phyloP scores from a whole-genome alignment of 208 protist species.

The Trypanosoma platydactyli region DNA sequence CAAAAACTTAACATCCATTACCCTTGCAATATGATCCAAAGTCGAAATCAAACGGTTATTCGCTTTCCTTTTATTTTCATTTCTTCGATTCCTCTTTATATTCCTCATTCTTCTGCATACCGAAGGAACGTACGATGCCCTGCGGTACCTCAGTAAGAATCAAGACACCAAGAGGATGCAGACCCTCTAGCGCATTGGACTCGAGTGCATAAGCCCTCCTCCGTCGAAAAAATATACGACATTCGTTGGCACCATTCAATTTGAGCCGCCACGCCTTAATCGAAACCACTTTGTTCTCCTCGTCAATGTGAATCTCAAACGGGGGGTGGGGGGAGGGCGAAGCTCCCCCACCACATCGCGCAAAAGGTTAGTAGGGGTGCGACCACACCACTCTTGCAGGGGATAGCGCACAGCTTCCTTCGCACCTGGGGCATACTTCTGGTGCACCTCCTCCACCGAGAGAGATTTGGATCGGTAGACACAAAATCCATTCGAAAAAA shows the following conservation, averaged over 20 bases:
- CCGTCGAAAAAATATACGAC: neutral
- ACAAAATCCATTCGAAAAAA: conserved; percentile 10
- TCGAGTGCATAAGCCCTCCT: conserved; percentile 6
- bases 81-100: too few species aligned
- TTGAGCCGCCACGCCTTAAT: neutral
- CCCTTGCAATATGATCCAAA: too few species aligned
- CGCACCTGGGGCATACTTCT: conserved; percentile 1
- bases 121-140: neutral
- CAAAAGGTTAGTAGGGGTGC: neutral
- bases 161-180: conserved; percentile 7
- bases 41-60: too few species aligned
- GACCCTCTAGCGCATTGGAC: neutral
- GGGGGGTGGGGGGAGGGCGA: neutral
- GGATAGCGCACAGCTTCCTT: neutral
- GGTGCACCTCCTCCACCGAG: neutral
- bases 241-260: neutral
- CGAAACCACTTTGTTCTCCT: neutral
- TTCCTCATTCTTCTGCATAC: neutral
- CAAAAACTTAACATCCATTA: too few species aligned
- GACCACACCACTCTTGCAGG: neutral
- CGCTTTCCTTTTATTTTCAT: too few species aligned
- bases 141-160: conserved; percentile 1
- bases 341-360: neutral
- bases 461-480: neutral
- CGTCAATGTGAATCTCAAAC: neutral